Percentiles rank a stretch among this genome's conserved stretches.
phyloP scores from a whole-genome alignment of 306 rosid species.

The Vigna radiata region DNA sequence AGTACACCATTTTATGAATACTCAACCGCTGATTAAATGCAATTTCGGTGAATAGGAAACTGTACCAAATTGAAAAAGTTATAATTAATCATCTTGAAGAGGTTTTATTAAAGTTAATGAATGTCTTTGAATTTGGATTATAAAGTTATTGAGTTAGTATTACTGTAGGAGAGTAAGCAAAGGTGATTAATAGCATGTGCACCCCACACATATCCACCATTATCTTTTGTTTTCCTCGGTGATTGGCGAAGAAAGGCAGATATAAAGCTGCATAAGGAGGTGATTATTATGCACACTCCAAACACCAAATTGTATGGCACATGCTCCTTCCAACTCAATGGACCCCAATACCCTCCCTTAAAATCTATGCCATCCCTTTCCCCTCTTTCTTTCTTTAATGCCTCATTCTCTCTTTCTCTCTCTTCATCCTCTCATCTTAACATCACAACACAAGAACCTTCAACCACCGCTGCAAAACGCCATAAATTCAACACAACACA shows the following conservation, averaged over 20 bases:
- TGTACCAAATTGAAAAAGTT: too few species aligned
- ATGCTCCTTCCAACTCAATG: slow-evolving; percentile 43
- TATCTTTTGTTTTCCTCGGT: slow-evolving; percentile 36
- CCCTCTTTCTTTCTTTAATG: slow-evolving; percentile 42
- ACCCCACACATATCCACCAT: slow-evolving; percentile 44
- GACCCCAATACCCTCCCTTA: slow-evolving; percentile 39
- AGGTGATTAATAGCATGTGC: slow-evolving; percentile 48
- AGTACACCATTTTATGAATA: too few species aligned
- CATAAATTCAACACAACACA: neutral
- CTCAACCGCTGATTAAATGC: too few species aligned
- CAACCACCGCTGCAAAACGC: slow-evolving; percentile 28
- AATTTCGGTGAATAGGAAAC: neutral
- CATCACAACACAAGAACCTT: slow-evolving; percentile 32
- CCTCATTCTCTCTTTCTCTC: slow-evolving; percentile 35
- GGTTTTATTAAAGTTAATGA: too few species aligned
- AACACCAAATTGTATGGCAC: slow-evolving; percentile 40
- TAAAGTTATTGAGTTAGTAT: too few species aligned
- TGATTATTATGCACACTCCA: slow-evolving; percentile 28
- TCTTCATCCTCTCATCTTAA: slow-evolving; percentile 3
- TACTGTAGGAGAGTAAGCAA: neutral
- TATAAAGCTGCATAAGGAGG: slow-evolving; percentile 40
- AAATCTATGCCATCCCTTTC: slow-evolving; percentile 47
- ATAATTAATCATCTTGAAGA: too few species aligned
- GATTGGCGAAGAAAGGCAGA: slow-evolving; percentile 21
- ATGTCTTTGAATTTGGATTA: too few species aligned